Percentiles rank a stretch among this genome's conserved stretches.
phyloP scores from a whole-genome alignment of 2,329 filamentous ascomycete species.

The Cladosporium sp. region DNA sequence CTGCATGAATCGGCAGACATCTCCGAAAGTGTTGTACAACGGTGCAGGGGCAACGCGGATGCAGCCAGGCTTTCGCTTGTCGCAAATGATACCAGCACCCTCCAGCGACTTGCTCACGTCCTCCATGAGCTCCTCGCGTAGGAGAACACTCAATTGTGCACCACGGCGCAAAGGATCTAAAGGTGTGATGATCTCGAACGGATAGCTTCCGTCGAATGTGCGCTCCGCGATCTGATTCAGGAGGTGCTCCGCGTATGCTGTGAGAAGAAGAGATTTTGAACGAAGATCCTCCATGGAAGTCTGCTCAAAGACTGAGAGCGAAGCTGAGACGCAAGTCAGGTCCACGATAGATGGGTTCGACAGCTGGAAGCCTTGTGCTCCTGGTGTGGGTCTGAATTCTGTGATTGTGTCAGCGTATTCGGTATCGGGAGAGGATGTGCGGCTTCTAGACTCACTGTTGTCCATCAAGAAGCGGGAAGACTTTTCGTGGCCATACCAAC shows the following conservation, averaged over 20 bases:
- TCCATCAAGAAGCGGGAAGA: conserved; percentile 74
- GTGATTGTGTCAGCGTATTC: conserved; percentile 44
- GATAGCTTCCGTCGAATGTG: conserved; percentile 16
- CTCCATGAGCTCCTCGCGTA: conserved; percentile 68
- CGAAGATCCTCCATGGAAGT: conserved; percentile 67
- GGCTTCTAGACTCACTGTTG: conserved; percentile 53
- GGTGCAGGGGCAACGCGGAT: conserved; percentile 79
- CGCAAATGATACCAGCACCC: conserved; percentile 67
- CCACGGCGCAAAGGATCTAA: conserved; percentile 64
- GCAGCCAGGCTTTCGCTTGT: conserved; percentile 81
- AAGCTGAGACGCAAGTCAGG: conserved; percentile 65
- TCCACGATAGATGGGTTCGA: conserved; percentile 79
- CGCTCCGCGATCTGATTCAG: conserved; percentile 36
- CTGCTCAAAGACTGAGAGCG: conserved; percentile 67
- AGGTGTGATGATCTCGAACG: conserved; percentile 63
- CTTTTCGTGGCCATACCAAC: conserved; percentile 86
- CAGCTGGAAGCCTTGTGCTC: conserved; percentile 78
- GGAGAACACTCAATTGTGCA: conserved; percentile 71
- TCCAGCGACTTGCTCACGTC: conserved; percentile 60
- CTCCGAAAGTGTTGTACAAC: conserved; percentile 75
- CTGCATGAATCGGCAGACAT: conserved; percentile 61
- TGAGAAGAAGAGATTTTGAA: conserved; percentile 67
- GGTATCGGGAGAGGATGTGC: no score
- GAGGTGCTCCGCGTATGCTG: conserved; percentile 70
- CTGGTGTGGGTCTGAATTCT: conserved; percentile 69